Conservation (phyloP, 805 yeast genomes). For the Myxozyma geophila region DNA sequence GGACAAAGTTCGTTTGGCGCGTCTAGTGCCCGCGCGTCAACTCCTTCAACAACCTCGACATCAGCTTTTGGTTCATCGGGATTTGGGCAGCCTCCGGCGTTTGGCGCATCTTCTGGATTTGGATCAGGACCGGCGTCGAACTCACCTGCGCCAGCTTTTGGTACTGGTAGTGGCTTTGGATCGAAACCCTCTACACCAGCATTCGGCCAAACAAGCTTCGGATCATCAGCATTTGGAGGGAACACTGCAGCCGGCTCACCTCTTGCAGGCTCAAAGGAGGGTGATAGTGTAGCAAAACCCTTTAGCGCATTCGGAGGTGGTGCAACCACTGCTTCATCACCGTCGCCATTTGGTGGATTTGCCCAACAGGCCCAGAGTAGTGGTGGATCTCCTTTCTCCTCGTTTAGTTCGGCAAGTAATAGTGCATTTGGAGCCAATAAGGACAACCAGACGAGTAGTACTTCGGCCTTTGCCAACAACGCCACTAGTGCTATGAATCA, state of each 20-base stretch:
- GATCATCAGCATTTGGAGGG: slow-evolving; percentile 1
- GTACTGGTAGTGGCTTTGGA: slow-evolving; percentile 8
- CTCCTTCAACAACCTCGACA: slow-evolving; percentile 1
- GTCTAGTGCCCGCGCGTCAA: neutral
- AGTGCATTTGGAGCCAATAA: neutral
- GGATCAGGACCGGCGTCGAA: slow-evolving; percentile 5
- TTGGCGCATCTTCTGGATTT: slow-evolving; percentile 3
- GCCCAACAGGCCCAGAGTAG: slow-evolving; percentile 4
- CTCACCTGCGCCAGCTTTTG: slow-evolving; percentile 11
- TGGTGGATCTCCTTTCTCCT: neutral
- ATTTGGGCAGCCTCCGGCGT: slow-evolving; percentile 18
- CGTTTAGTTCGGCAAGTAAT: neutral
- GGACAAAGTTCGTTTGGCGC: slow-evolving; percentile 13
- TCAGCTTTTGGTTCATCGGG: slow-evolving; percentile 19
- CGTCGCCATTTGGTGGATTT: slow-evolving; percentile 14
- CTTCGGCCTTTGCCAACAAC: neutral
- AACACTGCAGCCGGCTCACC: neutral
- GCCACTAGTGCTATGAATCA: neutral
- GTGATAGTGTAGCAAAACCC: neutral
- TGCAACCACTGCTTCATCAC: neutral
- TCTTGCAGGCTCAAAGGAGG: neutral
- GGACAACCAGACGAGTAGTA: neutral
- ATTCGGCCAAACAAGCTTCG: slow-evolving; percentile 13
- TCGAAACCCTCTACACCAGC: neutral
- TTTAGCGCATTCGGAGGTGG: slow-evolving; percentile 6